phyloP scores from a whole-genome alignment of 1,284 basidiomycete genomes.

The Coriolopsis trogii region DNA sequence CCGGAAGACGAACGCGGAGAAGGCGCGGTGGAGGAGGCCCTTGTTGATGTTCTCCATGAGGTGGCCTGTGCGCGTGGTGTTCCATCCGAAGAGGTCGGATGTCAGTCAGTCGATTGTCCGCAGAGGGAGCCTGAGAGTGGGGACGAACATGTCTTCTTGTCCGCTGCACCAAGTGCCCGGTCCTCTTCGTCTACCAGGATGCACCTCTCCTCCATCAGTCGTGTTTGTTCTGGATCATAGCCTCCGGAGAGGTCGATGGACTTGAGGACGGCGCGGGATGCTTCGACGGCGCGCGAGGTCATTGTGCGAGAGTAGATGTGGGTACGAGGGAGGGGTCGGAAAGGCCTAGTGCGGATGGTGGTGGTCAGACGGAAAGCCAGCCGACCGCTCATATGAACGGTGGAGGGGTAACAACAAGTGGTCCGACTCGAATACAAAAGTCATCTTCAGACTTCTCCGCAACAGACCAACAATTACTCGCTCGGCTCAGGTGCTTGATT shows the following conservation, averaged over 20 bases:
- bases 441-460: too few species aligned
- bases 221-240: constrained; percentile 82
- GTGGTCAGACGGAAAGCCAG: constrained; percentile 22
- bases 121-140: background rate
- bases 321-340: background rate
- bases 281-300: constrained; percentile 50
- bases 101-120: background rate
- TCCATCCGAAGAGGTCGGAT: background rate
- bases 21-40: constrained; percentile 95
- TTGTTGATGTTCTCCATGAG: constrained; percentile 97
- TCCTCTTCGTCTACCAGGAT: constrained; percentile 95
- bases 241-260: constrained; percentile 67
- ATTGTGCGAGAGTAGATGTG: constrained; percentile 26
- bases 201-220: constrained; percentile 97
- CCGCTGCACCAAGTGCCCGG: constrained; percentile 85
- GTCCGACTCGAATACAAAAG: too few species aligned
- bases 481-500: constrained; percentile 2
- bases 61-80: constrained; percentile 90
- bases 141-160: constrained; percentile 94
- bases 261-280: constrained; percentile 64
- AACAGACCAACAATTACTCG: too few species aligned
- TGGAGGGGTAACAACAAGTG: constrained; percentile 5
- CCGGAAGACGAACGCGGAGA: constrained; percentile 97
- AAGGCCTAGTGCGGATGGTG: constrained; percentile 21
- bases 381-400: constrained; percentile 26